Conservation (phyloP, 352 stramenopile genomes). For the Phytopythium helicoides region DNA sequence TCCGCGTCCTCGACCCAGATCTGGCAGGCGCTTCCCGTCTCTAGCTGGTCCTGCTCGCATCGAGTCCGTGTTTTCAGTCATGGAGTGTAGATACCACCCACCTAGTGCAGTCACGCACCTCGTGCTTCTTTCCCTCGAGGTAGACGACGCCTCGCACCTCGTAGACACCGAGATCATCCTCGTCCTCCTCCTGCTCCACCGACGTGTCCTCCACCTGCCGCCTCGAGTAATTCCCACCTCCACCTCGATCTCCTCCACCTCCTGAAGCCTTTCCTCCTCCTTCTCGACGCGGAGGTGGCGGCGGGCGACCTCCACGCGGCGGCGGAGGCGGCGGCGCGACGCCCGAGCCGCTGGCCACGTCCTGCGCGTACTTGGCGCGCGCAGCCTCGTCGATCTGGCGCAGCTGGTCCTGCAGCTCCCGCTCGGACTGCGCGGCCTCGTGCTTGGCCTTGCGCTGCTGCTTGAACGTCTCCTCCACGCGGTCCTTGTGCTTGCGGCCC, state of each 20-base stretch:
- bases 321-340: slow-evolving; percentile 33
- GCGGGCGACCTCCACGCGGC: not conserved
- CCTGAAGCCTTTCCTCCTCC: not conserved
- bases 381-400: slow-evolving; percentile 69
- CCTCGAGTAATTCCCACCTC: not conserved
- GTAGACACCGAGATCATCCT: slow-evolving; percentile 76
- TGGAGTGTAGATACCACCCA: too few relatives aligned
- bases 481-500: slow-evolving; percentile 70
- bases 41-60: slow-evolving; percentile 37
- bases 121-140: slow-evolving; percentile 77
- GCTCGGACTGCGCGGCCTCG: slow-evolving; percentile 48
- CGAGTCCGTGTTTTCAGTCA: not conserved
- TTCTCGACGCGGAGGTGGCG: slow-evolving; percentile 3
- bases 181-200: slow-evolving; percentile 24
- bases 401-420: slow-evolving; percentile 64
- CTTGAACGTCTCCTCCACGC: slow-evolving; percentile 67
- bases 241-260: too few relatives aligned
- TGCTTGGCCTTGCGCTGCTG: slow-evolving; percentile 70
- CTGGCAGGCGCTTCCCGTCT: slow-evolving; percentile 69
- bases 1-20: slow-evolving; percentile 79
- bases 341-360: slow-evolving; percentile 33
- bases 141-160: slow-evolving; percentile 65
- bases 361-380: slow-evolving; percentile 52
- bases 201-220: not conserved
- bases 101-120: slow-evolving; percentile 11